A percentile compares a stretch with the other conserved stretches of the same genome.
These are phyloP conservation scores for Chionographis japonica DNA, from an alignment of 106 monocot species.

Conservation along the genomic window DNA sequence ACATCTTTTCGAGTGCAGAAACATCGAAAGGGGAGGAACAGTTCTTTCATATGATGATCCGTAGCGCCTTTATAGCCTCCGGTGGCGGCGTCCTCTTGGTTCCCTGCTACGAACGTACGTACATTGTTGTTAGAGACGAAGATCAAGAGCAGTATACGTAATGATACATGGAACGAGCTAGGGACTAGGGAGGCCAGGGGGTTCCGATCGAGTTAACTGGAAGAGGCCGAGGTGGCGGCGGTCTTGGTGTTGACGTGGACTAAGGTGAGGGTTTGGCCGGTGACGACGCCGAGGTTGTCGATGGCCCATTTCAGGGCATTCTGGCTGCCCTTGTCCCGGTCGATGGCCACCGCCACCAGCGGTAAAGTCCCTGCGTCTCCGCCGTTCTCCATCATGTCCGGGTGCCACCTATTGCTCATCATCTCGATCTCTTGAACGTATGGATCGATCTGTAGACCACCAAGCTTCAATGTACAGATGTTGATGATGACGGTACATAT, in stretches of 20 bases:
- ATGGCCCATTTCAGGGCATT: conserved; percentile 42
- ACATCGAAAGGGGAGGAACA: conserved; percentile 50
- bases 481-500: too few relatives aligned
- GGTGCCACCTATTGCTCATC: too few relatives aligned
- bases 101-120: background rate
- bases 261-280: conserved; percentile 29
- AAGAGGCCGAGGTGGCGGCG: background rate
- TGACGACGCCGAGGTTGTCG: conserved; percentile 19
- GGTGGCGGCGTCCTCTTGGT: background rate
- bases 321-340: conserved; percentile 40
- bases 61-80: conserved; percentile 10
- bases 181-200: conserved; percentile 1
- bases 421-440: too few relatives aligned
- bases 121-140: too few relatives aligned
- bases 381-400: background rate
- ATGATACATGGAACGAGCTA: too few relatives aligned
- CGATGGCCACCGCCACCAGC: conserved; percentile 45
- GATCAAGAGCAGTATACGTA: too few relatives aligned
- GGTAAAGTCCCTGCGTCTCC: background rate
- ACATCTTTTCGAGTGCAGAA: conserved; percentile 56
- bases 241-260: conserved; percentile 41
- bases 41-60: conserved; percentile 30
- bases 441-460: too few relatives aligned
- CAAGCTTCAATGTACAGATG: too few relatives aligned
- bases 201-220: background rate